Evolutionary conservation across 805 yeast genomes (phyloP).

Genomic region (Pichia heedii): DNA sequence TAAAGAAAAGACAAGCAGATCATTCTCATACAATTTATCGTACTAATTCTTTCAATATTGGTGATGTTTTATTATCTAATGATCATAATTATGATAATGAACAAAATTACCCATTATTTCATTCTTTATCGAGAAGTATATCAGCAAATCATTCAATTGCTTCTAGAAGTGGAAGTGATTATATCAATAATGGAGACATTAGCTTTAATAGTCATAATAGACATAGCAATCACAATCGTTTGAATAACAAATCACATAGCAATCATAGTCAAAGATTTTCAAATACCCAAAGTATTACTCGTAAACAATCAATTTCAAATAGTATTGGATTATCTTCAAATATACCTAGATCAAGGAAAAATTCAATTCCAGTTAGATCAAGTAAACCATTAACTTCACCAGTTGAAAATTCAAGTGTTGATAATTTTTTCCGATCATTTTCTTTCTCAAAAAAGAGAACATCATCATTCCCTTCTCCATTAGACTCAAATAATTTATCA

Average conservation of each 20-base stretch:
- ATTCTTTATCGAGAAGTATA: constrained; percentile 4
- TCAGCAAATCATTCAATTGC: neutral
- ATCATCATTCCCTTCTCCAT: constrained; percentile 13
- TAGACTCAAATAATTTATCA: neutral
- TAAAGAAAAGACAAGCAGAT: constrained; percentile 16
- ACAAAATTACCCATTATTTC: neutral
- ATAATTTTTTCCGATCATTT: constrained; percentile 28
- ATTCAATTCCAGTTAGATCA: constrained; percentile 28
- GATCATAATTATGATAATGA: neutral
- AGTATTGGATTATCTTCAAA: neutral
- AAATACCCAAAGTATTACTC: neutral
- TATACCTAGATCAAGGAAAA: constrained; percentile 7
- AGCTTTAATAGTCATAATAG: neutral
- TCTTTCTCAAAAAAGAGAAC: constrained; percentile 24
- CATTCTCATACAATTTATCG: constrained; percentile 7
- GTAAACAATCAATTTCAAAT: neutral
- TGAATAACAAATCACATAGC: neutral
- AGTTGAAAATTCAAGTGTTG: constrained; percentile 27
- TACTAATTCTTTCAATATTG: neutral
- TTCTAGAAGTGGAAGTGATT: neutral
- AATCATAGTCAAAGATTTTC: too few species aligned
- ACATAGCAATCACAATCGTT: neutral
- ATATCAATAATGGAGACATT: neutral
- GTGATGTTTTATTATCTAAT: neutral
- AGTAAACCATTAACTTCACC: constrained; percentile 45